Evolutionary conservation across 2,329 filamentous ascomycete species (phyloP).

Genomic region (Paecilomyces fulvus): DNA sequence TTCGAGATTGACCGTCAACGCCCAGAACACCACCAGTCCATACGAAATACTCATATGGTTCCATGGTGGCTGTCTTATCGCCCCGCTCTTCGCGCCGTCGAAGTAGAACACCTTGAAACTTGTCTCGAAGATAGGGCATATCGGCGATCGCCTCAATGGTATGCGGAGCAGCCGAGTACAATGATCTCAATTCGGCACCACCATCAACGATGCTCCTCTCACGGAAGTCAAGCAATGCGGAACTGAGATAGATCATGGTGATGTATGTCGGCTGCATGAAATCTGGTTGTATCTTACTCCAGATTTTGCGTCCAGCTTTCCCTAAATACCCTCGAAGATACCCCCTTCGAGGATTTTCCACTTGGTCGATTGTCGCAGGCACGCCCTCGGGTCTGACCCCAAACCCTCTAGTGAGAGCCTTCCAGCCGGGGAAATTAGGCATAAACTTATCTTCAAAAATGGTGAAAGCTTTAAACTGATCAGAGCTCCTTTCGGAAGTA

Average conservation of each 20-base stretch:
- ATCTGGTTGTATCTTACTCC: constrained; percentile 29
- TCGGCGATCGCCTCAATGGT: constrained; percentile 28
- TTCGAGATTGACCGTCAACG: constrained; percentile 14
- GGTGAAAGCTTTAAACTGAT: constrained; percentile 53
- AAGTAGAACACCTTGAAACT: constrained; percentile 33
- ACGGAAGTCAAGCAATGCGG: constrained; percentile 30
- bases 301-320: constrained; percentile 22
- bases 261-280: constrained; percentile 37
- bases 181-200: constrained; percentile 16
- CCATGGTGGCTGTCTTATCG: constrained; percentile 8
- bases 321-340: constrained; percentile 21
- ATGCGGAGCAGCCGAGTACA: constrained; percentile 24
- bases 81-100: constrained; percentile 20
- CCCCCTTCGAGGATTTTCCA: constrained; percentile 20
- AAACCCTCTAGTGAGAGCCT: constrained; percentile 24
- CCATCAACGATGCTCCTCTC: constrained; percentile 26
- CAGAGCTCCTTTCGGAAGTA: constrained; percentile 47
- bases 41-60: constrained; percentile 14
- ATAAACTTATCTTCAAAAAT: constrained; percentile 73
- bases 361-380: constrained; percentile 19
- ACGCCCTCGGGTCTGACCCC: constrained; percentile 20
- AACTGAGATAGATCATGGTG: constrained; percentile 36
- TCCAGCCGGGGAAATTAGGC: constrained; percentile 70
- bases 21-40: constrained; percentile 29
- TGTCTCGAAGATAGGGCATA: constrained; percentile 34